Conservation (phyloP, 2,329 filamentous ascomycete genomes). For the Alternaria dauci region DNA sequence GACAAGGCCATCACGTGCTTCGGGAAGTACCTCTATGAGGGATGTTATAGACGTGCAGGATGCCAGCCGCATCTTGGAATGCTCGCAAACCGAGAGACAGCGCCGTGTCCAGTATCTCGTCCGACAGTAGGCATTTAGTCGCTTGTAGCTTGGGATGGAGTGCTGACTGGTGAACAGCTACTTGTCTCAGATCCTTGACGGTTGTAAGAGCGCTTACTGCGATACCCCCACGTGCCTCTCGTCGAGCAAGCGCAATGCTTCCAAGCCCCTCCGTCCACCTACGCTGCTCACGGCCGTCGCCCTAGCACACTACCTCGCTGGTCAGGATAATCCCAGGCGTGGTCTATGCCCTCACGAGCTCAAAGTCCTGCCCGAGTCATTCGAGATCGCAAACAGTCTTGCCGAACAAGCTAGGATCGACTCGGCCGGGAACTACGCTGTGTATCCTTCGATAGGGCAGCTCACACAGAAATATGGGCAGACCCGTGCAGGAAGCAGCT, state of each 20-base stretch:
- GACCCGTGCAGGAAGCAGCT: not conserved
- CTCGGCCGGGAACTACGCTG: constrained; percentile 7
- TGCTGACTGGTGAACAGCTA: constrained; percentile 63
- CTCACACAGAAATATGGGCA: not conserved
- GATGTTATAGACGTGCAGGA: constrained; percentile 35
- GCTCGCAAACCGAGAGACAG: constrained; percentile 38
- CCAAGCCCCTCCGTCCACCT: constrained; percentile 77
- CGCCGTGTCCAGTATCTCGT: constrained; percentile 45
- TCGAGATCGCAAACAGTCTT: constrained; percentile 32
- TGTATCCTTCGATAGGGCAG: constrained; percentile 12
- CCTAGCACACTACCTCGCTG: constrained; percentile 80
- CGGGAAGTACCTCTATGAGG: not conserved
- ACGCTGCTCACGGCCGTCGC: constrained; percentile 83
- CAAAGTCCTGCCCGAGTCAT: constrained; percentile 39
- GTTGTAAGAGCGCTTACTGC: constrained; percentile 75
- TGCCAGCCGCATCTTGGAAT: constrained; percentile 42
- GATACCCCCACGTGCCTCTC: constrained; percentile 81
- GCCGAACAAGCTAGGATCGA: not conserved
- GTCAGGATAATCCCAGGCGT: constrained; percentile 77
- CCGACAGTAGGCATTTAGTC: constrained; percentile 33
- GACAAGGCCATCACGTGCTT: constrained; percentile 4
- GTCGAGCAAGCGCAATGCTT: constrained; percentile 72
- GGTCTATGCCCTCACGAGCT: constrained; percentile 68
- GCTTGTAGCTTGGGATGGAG: constrained; percentile 10
- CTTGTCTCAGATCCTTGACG: constrained; percentile 80